These are phyloP conservation scores for Cutaneotrichosporon arboriforme DNA, from an alignment of 1,284 basidiomycete genomes.

Conservation along the genomic window DNA sequence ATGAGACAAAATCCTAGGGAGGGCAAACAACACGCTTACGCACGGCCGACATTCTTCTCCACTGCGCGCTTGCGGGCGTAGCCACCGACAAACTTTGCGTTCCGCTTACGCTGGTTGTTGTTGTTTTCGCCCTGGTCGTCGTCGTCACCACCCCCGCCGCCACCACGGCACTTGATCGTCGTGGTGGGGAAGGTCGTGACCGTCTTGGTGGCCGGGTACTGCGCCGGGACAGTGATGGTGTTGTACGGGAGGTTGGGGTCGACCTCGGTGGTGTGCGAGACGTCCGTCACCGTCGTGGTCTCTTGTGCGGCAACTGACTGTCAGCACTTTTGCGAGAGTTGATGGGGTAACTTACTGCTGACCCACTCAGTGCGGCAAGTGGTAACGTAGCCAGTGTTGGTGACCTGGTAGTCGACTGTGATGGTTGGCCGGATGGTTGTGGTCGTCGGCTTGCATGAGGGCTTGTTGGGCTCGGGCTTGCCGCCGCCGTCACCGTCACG, in stretches of 20 bases:
- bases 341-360: too few species aligned
- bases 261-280: neutral
- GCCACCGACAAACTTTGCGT: slow-evolving; percentile 4
- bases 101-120: neutral
- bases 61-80: slow-evolving; percentile 9
- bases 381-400: too few species aligned
- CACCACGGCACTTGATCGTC: neutral
- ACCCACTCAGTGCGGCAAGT: too few species aligned
- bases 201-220: neutral
- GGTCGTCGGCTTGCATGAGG: slow-evolving; percentile 8
- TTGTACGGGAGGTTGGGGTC: too few species aligned
- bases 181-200: neutral
- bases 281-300: neutral
- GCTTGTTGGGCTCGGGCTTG: neutral
- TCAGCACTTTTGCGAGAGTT: neutral
- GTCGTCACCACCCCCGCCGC: too few species aligned
- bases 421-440: neutral
- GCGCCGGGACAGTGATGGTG: too few species aligned
- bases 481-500: neutral
- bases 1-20: too few species aligned
- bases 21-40: too few species aligned
- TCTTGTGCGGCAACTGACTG: neutral
- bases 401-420: neutral
- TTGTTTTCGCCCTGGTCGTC: neutral
- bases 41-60: too few species aligned